Evolutionary conservation across 2,329 filamentous ascomycete species (phyloP).

Genomic region (Helicocarpus griseus): DNA sequence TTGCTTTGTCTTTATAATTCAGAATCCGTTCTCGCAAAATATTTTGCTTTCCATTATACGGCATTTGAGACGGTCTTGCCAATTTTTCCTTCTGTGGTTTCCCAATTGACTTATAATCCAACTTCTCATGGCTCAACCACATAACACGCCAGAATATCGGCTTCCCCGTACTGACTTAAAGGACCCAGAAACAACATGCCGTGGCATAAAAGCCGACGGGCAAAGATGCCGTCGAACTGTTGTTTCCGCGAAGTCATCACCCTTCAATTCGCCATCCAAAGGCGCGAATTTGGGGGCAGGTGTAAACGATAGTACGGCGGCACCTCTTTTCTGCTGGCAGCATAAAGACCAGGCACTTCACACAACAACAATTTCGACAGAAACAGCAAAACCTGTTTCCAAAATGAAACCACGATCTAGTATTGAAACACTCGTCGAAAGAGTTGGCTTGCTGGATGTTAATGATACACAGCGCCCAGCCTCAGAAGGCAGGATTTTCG

Average conservation of each 20-base stretch:
- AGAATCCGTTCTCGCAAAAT: too few relatives aligned
- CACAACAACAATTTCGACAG: constrained; percentile 20
- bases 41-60: too few relatives aligned
- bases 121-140: constrained; percentile 52
- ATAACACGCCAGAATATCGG: constrained; percentile 70
- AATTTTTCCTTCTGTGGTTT: neutral
- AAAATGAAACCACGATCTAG: constrained; percentile 61
- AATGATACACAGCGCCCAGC: constrained; percentile 23
- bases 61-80: too few relatives aligned
- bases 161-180: constrained; percentile 75
- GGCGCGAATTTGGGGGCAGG: neutral
- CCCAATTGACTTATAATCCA: neutral
- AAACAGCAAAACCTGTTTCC: constrained; percentile 42
- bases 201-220: constrained; percentile 75
- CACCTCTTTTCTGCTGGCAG: constrained; percentile 74
- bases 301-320: constrained; percentile 15
- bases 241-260: constrained; percentile 18
- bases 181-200: constrained; percentile 74
- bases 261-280: constrained; percentile 18
- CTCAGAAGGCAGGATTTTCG: neutral
- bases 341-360: constrained; percentile 73
- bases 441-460: constrained; percentile 65
- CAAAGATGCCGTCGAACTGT: constrained; percentile 70
- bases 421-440: constrained; percentile 75
- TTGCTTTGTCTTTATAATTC: neutral